Conservation (phyloP, 805 yeast genomes). For the Kuraishia hungarica region DNA sequence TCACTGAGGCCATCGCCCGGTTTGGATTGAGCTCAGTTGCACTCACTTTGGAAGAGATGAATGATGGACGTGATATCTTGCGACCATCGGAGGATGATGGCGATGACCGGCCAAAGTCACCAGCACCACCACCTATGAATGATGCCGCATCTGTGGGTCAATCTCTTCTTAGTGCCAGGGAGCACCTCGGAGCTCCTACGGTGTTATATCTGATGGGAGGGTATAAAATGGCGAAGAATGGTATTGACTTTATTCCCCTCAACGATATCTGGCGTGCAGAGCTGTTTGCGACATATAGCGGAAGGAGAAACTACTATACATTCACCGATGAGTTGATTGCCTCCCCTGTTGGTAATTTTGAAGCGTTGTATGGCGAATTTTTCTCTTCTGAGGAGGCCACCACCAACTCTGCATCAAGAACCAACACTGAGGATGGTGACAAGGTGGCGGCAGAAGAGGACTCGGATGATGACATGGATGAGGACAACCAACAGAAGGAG, state of each 20-base stretch:
- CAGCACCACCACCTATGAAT: slow-evolving; percentile 6
- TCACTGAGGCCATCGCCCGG: slow-evolving; percentile 20
- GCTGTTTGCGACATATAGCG: slow-evolving; percentile 21
- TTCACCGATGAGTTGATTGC: slow-evolving; percentile 21
- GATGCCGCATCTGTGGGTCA: slow-evolving; percentile 8
- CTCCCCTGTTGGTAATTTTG: slow-evolving; percentile 21
- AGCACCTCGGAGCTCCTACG: slow-evolving; percentile 13
- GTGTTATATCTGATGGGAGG: slow-evolving; percentile 41
- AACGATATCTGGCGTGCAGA: slow-evolving; percentile 34
- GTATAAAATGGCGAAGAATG: slow-evolving; percentile 21
- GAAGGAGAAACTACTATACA: slow-evolving; percentile 22
- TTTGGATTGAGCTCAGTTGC: slow-evolving; percentile 20
- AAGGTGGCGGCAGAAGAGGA: slow-evolving; percentile 6
- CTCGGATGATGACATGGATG: slow-evolving; percentile 3
- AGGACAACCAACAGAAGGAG: neutral
- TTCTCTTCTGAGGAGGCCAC: neutral
- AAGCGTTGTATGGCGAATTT: slow-evolving; percentile 10
- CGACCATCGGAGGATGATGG: neutral
- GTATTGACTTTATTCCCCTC: slow-evolving; percentile 22
- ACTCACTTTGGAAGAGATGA: slow-evolving; percentile 20
- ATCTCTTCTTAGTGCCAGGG: neutral
- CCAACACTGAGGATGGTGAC: slow-evolving; percentile 10
- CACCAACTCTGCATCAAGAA: slow-evolving; percentile 2
- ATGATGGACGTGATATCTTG: slow-evolving; percentile 11
- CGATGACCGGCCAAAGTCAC: neutral